phyloP scores from a whole-genome alignment of 768 basidiomycete genomes.

The Chalciporus chontae region DNA sequence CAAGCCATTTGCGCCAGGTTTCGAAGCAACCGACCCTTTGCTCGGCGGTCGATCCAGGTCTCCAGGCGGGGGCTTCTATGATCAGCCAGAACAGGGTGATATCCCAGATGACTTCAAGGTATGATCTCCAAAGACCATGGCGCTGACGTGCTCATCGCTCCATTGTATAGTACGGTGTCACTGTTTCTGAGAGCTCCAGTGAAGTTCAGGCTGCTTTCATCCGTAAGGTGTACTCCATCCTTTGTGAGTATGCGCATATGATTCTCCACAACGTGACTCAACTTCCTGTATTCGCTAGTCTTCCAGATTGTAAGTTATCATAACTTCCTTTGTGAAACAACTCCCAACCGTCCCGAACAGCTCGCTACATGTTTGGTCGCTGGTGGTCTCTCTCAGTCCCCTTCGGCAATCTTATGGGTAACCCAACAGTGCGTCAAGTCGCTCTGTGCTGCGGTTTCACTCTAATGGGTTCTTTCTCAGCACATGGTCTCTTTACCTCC shows the following conservation, averaged over 20 bases:
- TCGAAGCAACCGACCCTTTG: conserved; percentile 52
- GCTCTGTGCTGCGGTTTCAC: not conserved
- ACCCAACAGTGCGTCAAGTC: conserved; percentile 52
- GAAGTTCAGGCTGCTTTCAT: conserved; percentile 86
- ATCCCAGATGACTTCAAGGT: conserved; percentile 95
- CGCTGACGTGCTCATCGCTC: conserved; percentile 3
- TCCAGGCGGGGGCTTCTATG: conserved; percentile 52
- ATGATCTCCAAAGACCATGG: conserved; percentile 5
- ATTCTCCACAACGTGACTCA: not conserved
- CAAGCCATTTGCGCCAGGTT: conserved; percentile 32
- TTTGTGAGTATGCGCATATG: conserved; percentile 54
- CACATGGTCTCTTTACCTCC: conserved; percentile 76
- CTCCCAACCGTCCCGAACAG: conserved; percentile 26
- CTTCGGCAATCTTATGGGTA: conserved; percentile 64
- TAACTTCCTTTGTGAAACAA: not conserved
- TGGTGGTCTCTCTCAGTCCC: conserved; percentile 63
- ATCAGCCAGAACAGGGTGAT: conserved; percentile 73
- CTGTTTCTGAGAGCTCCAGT: conserved; percentile 69
- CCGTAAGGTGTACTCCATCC: conserved; percentile 87
- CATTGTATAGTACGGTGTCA: conserved; percentile 65
- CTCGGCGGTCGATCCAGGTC: conserved; percentile 47
- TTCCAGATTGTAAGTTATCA: conserved; percentile 61
- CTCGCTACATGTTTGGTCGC: conserved; percentile 78
- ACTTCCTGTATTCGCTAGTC: conserved; percentile 40
- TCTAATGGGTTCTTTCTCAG: conserved; percentile 33